phyloP scores from a whole-genome alignment of 768 basidiomycete genomes.

The Coprinopsis marcescibilis region DNA sequence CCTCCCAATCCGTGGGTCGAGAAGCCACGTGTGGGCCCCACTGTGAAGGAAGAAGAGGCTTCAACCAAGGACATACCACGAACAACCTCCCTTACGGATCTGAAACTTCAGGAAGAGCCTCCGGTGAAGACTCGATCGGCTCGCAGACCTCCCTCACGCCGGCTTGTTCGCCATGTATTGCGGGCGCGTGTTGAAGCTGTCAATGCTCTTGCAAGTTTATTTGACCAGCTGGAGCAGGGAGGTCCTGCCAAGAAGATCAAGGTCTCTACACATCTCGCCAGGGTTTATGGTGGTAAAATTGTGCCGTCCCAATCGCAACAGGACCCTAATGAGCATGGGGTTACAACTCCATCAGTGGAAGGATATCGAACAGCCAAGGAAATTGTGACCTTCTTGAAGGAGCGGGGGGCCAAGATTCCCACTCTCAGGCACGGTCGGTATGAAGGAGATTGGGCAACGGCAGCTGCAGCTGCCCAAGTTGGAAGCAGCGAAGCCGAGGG shows the following conservation, averaged over 20 bases:
- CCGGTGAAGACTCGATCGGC: conserved; percentile 30
- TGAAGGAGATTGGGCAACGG: conserved; percentile 61
- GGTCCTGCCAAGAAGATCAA: conserved; percentile 34
- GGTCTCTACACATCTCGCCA: conserved; percentile 44
- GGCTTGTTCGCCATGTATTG: conserved; percentile 85
- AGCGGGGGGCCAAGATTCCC: conserved; percentile 67
- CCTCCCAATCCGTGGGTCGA: conserved; percentile 71
- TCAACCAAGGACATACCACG: conserved; percentile 12
- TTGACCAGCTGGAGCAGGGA: conserved; percentile 52
- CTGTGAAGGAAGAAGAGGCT: conserved; percentile 12
- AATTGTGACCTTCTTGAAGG: conserved; percentile 64
- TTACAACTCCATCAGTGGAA: conserved; percentile 16
- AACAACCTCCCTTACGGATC: conserved; percentile 19
- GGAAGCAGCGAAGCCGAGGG: conserved; percentile 58
- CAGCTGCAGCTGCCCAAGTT: too few relatives aligned
- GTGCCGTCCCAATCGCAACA: conserved; percentile 27
- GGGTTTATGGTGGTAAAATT: conserved; percentile 38
- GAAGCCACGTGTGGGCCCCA: conserved; percentile 29
- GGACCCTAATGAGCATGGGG: conserved; percentile 21
- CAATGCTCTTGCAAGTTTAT: conserved; percentile 65
- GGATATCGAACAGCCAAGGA: conserved; percentile 68
- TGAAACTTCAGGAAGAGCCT: conserved; percentile 32
- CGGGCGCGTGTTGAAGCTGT: conserved; percentile 81
- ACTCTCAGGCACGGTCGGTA: conserved; percentile 37
- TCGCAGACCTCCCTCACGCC: conserved; percentile 66